A percentile compares a stretch with the other conserved stretches of the same genome.
Conservation (phyloP, 108 stramenopile species). For the Mediolabrus comicus region DNA sequence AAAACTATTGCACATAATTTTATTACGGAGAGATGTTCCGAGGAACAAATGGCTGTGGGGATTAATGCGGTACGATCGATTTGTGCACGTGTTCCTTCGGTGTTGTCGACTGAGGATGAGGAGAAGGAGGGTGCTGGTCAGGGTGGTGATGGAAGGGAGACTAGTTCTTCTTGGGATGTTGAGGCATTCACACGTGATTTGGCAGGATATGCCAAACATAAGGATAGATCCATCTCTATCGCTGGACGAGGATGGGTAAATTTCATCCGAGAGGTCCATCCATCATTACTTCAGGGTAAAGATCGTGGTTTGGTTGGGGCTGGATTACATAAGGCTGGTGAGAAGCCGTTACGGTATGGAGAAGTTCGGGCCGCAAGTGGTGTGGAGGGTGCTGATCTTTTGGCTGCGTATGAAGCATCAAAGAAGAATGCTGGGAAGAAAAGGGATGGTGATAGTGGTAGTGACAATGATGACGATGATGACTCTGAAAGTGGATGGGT, state of each 20-base stretch:
- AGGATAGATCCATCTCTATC: slow-evolving; percentile 91
- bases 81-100: slow-evolving; percentile 81
- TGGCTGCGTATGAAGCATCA: slow-evolving; percentile 81
- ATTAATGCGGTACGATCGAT: slow-evolving; percentile 95
- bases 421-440: slow-evolving; percentile 50
- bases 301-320: slow-evolving; percentile 88
- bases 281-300: slow-evolving; percentile 86
- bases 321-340: slow-evolving; percentile 73
- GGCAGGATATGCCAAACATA: slow-evolving; percentile 88
- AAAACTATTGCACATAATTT: slow-evolving; percentile 94
- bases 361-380: slow-evolving; percentile 73
- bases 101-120: slow-evolving; percentile 78
- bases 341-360: slow-evolving; percentile 87
- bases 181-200: slow-evolving; percentile 96
- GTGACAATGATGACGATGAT: slow-evolving; percentile 39
- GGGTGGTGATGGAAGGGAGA: slow-evolving; percentile 10
- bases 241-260: slow-evolving; percentile 92
- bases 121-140: slow-evolving; percentile 21
- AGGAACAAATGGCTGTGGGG: slow-evolving; percentile 96
- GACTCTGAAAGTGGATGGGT: slow-evolving; percentile 46
- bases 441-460: slow-evolving; percentile 15
- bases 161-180: slow-evolving; percentile 63
- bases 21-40: slow-evolving; percentile 87
- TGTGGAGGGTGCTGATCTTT: slow-evolving; percentile 94
- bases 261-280: slow-evolving; percentile 91